phyloP scores from a whole-genome alignment of 2,329 filamentous ascomycete genomes.

The Fonsecaea pedrosoi region DNA sequence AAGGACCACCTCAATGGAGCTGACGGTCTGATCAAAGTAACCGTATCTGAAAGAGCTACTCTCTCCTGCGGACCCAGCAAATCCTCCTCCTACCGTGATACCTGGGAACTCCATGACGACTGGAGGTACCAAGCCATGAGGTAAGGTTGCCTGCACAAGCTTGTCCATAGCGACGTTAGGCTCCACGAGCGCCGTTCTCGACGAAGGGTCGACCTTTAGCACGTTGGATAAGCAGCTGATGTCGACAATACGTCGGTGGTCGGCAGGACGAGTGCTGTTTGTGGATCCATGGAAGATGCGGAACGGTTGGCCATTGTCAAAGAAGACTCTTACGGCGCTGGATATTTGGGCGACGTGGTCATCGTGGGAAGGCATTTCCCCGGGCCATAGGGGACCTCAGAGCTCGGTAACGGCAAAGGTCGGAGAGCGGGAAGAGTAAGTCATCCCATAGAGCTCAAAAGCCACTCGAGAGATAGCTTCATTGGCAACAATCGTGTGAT shows the following conservation, averaged over 20 bases:
- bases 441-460: too few relatives aligned
- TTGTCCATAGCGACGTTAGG: slow-evolving; percentile 73
- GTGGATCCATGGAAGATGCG: too few relatives aligned
- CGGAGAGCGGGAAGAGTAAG: neutral
- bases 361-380: too few relatives aligned
- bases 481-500: too few relatives aligned
- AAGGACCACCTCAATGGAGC: slow-evolving; percentile 68
- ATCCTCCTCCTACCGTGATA: slow-evolving; percentile 72
- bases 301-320: too few relatives aligned
- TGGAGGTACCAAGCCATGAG: slow-evolving; percentile 63
- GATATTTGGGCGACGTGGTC: too few relatives aligned
- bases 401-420: neutral
- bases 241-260: too few relatives aligned
- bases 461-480: too few relatives aligned
- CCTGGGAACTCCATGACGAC: slow-evolving; percentile 76
- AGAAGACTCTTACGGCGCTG: too few relatives aligned
- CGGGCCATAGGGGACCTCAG: neutral
- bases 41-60: slow-evolving; percentile 71
- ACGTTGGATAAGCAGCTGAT: neutral
- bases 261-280: too few relatives aligned
- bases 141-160: slow-evolving; percentile 64
- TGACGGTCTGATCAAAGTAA: slow-evolving; percentile 69
- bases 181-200: slow-evolving; percentile 55
- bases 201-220: neutral
- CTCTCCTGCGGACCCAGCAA: slow-evolving; percentile 70